Evolutionary conservation across 345 rosid genomes (phyloP).

Genomic region (Ceriops decandra): DNA sequence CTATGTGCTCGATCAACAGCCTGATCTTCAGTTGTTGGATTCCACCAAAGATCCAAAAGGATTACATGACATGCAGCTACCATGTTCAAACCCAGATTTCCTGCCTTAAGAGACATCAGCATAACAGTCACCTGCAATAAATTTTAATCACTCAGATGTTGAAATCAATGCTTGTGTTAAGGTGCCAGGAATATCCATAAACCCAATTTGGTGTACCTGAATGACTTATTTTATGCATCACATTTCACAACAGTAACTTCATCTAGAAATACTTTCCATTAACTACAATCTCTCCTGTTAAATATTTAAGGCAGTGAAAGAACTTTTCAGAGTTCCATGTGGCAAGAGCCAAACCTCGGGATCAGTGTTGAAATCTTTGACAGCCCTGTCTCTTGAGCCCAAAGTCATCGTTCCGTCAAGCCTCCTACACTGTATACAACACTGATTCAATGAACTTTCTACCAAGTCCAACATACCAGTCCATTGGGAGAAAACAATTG

Average conservation of each 20-base stretch:
- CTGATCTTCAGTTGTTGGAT: slow-evolving; percentile 96
- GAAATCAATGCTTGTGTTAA: no score
- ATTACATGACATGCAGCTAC: slow-evolving; percentile 94
- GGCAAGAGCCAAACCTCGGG: slow-evolving; percentile 50
- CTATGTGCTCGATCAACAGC: slow-evolving; percentile 97
- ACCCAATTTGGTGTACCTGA: neutral
- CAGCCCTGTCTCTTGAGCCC: slow-evolving; percentile 71
- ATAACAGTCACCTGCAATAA: slow-evolving; percentile 66
- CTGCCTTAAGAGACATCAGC: slow-evolving; percentile 96
- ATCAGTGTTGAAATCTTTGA: slow-evolving; percentile 73
- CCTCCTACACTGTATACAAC: slow-evolving; percentile 62
- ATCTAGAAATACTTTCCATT: neutral
- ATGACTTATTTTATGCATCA: neutral
- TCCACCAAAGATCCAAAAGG: slow-evolving; percentile 98
- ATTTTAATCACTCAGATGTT: slow-evolving; percentile 13
- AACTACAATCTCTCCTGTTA: neutral
- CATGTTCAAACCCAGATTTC: slow-evolving; percentile 96
- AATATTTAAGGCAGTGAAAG: neutral
- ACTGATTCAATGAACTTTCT: slow-evolving; percentile 48
- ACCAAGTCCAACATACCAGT: slow-evolving; percentile 87
- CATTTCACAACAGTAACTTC: neutral
- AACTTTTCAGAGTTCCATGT: slow-evolving; percentile 1
- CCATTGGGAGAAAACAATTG: slow-evolving; percentile 94
- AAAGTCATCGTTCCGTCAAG: slow-evolving; percentile 90
- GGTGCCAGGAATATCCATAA: no score